Evolutionary conservation across 108 stramenopile species (phyloP).

Genomic region (Discostella stelligeroides): DNA sequence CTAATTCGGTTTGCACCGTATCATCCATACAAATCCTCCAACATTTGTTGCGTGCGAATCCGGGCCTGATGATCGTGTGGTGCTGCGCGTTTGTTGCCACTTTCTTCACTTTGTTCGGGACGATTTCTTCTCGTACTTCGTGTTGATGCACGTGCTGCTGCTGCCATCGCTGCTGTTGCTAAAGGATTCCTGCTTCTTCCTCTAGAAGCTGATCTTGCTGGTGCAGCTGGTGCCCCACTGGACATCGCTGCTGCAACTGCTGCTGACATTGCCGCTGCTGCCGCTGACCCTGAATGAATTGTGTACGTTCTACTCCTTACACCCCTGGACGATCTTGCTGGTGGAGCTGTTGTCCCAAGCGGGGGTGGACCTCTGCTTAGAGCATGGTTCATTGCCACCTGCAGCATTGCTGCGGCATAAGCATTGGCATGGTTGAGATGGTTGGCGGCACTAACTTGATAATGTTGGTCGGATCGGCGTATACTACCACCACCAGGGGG

Average conservation of each 20-base stretch:
- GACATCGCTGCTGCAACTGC: no score
- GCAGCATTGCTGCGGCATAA: not conserved
- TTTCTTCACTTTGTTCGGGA: no score
- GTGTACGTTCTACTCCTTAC: not conserved
- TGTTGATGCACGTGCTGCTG: no score
- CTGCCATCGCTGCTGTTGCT: no score
- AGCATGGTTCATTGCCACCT: not conserved
- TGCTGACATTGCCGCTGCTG: not conserved
- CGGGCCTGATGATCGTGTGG: conserved; percentile 9
- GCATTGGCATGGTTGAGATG: no score
- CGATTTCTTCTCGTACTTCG: no score
- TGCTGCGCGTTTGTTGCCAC: conserved; percentile 4
- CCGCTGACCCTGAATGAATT: not conserved
- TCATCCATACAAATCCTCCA: conserved; percentile 19
- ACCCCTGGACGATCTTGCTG: not conserved
- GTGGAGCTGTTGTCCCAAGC: not conserved
- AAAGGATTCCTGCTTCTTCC: no score
- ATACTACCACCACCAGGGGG: not conserved
- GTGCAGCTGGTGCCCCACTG: no score
- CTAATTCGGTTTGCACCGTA: no score
- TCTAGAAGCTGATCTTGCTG: no score
- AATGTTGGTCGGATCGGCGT: not conserved
- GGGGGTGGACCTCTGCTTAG: not conserved
- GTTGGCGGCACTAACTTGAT: not conserved
- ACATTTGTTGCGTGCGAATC: conserved; percentile 11